Percentiles rank a stretch among this genome's conserved stretches.
phyloP scores from a whole-genome alignment of 2,329 filamentous ascomycete genomes.

The Leptographium procerum region DNA sequence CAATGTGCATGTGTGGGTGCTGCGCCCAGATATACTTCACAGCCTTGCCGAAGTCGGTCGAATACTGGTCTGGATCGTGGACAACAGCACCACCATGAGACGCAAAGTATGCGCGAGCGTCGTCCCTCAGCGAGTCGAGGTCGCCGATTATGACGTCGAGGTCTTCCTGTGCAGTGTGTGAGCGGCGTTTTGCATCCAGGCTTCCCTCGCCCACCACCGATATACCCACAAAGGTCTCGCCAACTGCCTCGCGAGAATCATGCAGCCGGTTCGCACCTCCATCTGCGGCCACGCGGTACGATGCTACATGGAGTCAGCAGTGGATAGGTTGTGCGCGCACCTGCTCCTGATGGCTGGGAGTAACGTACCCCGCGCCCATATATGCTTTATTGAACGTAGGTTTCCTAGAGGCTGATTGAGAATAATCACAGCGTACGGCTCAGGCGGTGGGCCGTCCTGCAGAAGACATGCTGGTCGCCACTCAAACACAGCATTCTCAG shows the following conservation, averaged over 20 bases:
- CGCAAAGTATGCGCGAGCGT: constrained; percentile 56
- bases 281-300: constrained; percentile 62
- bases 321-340: not conserved
- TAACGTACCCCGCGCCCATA: constrained; percentile 36
- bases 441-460: not conserved
- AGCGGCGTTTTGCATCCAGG: not conserved
- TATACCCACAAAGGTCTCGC: constrained; percentile 24
- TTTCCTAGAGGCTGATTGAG: constrained; percentile 40
- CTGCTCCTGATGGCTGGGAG: not conserved
- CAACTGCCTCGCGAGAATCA: constrained; percentile 19
- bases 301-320: constrained; percentile 2
- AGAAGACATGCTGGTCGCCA: constrained; percentile 16
- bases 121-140: constrained; percentile 65
- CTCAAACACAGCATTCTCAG: constrained; percentile 4
- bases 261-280: constrained; percentile 75
- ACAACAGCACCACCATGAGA: constrained; percentile 41
- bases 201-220: not conserved
- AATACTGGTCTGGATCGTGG: constrained; percentile 67
- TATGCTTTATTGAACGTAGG: constrained; percentile 32
- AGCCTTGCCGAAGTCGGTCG: constrained; percentile 85
- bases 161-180: constrained; percentile 25
- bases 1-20: constrained; percentile 40
- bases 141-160: constrained; percentile 76
- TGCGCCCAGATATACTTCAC: constrained; percentile 43
- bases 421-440: constrained; percentile 32